Percentiles rank a stretch among this genome's conserved stretches.
Evolutionary conservation across 2,329 filamentous ascomycete species (phyloP).

Genomic region (Fusarium hainanense): DNA sequence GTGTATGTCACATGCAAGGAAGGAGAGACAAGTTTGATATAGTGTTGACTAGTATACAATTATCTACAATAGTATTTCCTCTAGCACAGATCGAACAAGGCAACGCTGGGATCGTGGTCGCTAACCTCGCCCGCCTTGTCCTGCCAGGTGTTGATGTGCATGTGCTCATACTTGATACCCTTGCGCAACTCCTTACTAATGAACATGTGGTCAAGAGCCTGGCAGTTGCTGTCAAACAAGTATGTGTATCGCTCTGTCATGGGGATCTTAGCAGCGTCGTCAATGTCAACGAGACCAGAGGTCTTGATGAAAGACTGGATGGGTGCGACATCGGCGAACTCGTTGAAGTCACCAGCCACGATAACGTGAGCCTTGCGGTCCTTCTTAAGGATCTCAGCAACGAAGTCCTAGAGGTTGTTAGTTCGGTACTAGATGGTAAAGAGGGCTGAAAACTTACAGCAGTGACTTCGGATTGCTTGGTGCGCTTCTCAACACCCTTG

Average conservation of each 20-base stretch:
- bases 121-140: conserved; percentile 65
- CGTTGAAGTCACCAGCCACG: conserved; percentile 76
- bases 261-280: conserved; percentile 66
- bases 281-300: conserved; percentile 70
- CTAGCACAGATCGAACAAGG: conserved; percentile 69
- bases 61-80: not conserved
- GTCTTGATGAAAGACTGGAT: conserved; percentile 63
- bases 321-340: conserved; percentile 73
- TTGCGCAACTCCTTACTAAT: conserved; percentile 65
- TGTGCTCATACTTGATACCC: conserved; percentile 67
- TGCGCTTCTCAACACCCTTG: conserved; percentile 67
- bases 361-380: conserved; percentile 69
- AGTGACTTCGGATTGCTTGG: conserved; percentile 67
- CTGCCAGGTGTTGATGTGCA: conserved; percentile 79
- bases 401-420: conserved; percentile 57
- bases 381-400: conserved; percentile 65
- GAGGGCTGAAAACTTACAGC: conserved; percentile 56
- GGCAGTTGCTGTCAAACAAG: conserved; percentile 74
- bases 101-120: conserved; percentile 78
- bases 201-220: conserved; percentile 78
- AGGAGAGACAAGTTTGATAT: too few species aligned
- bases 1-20: too few species aligned
- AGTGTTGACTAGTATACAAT: conserved; percentile 7
- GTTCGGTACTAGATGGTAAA: not conserved
- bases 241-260: conserved; percentile 75